A percentile compares a stretch with the other conserved stretches of the same genome.
Conservation (phyloP, 805 yeast species). For the Barnettozyma sucrosica region DNA sequence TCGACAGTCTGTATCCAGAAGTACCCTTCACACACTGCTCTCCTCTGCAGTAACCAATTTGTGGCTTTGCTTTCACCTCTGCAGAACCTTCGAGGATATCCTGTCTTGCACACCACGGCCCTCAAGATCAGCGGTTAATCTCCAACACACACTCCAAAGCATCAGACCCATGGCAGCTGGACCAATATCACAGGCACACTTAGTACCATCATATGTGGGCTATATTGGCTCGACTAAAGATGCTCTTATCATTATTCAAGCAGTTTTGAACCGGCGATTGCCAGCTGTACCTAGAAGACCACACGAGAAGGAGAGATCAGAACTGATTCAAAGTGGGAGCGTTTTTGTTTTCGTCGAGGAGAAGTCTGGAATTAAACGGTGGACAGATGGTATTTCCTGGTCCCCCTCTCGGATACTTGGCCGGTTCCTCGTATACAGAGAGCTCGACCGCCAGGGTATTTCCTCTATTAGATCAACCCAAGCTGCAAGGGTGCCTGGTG, state of each 20-base stretch:
- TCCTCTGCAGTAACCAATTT: background rate
- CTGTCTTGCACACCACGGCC: background rate
- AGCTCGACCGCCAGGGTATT: slow-evolving; percentile 42
- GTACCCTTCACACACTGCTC: background rate
- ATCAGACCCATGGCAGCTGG: background rate
- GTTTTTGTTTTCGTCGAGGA: slow-evolving; percentile 84
- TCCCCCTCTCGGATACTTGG: slow-evolving; percentile 86
- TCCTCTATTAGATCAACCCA: slow-evolving; percentile 30
- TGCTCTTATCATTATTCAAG: slow-evolving; percentile 76
- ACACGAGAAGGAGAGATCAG: slow-evolving; percentile 65
- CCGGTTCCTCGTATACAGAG: slow-evolving; percentile 77
- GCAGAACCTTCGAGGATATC: no score
- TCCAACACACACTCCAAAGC: no score
- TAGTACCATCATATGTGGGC: slow-evolving; percentile 31
- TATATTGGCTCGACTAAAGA: slow-evolving; percentile 79
- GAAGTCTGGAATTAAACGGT: slow-evolving; percentile 75
- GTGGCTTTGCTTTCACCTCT: background rate
- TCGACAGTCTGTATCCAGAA: background rate
- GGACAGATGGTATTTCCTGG: slow-evolving; percentile 98
- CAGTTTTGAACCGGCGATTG: slow-evolving; percentile 57
- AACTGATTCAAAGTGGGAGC: slow-evolving; percentile 66
- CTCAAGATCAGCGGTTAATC: background rate
- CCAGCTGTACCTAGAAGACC: slow-evolving; percentile 72
- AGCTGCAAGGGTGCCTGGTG: background rate
- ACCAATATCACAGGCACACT: slow-evolving; percentile 1